A percentile compares a stretch with the other conserved stretches of the same genome.
Conservation (phyloP, 2,329 filamentous ascomycete genomes). For the Cytospora piceae region DNA sequence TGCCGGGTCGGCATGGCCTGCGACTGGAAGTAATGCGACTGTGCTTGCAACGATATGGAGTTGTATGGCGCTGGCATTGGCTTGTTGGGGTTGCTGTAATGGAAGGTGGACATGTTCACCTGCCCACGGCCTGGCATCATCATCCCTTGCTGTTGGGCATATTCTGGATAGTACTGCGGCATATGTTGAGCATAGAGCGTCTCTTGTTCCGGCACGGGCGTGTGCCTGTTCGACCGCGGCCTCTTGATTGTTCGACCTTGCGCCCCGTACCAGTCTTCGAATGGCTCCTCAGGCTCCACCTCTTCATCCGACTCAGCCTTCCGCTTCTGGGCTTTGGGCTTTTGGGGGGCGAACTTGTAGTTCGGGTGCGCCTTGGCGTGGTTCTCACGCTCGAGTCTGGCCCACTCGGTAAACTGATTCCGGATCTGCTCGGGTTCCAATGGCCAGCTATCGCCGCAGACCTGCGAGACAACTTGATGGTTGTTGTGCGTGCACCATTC, state of each 20-base stretch:
- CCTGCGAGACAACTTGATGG: conserved; percentile 86
- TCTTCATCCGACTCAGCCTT: conserved; percentile 42
- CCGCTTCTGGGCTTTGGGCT: conserved; percentile 53
- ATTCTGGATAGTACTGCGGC: conserved; percentile 34
- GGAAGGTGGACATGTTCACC: conserved; percentile 40
- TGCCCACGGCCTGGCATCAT: conserved; percentile 32
- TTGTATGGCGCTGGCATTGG: conserved; percentile 45
- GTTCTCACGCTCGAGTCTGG: conserved; percentile 79
- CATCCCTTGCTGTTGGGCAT: conserved; percentile 26
- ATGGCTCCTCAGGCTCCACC: conserved; percentile 48
- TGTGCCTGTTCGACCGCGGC: conserved; percentile 38
- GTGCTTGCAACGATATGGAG: conserved; percentile 27
- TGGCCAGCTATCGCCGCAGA: conserved; percentile 87
- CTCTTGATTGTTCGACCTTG: conserved; percentile 38
- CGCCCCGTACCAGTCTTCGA: conserved; percentile 50
- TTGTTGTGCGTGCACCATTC: conserved; percentile 82
- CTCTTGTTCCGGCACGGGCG: conserved; percentile 39
- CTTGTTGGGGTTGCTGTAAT: conserved; percentile 42
- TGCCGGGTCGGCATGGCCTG: conserved; percentile 38
- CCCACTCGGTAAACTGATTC: conserved; percentile 76
- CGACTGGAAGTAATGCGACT: conserved; percentile 26
- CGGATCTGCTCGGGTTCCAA: conserved; percentile 75
- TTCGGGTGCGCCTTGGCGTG: conserved; percentile 83
- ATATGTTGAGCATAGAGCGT: conserved; percentile 34
- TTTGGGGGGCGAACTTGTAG: conserved; percentile 93